Conservation (phyloP, 2,329 filamentous ascomycete genomes). For the Zalaria sp. region DNA sequence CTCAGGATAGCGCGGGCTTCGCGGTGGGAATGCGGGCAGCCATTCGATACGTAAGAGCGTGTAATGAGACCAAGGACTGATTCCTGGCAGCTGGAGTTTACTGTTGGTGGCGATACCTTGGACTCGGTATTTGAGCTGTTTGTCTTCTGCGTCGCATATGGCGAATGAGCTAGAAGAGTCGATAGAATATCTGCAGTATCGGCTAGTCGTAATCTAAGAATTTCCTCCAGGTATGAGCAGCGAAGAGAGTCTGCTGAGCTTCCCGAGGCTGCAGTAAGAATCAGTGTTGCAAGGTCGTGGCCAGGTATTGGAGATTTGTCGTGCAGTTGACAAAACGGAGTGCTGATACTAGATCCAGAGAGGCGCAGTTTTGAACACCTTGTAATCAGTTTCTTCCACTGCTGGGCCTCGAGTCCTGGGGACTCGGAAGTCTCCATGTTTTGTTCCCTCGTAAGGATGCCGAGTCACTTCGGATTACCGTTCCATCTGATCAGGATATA, state of each 20-base stretch:
- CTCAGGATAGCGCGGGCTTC: constrained; percentile 10
- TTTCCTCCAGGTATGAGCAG: constrained; percentile 12
- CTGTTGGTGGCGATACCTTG: constrained; percentile 1
- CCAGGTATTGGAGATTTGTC: too few species aligned
- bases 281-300: too few species aligned
- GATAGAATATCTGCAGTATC: constrained; percentile 14
- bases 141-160: constrained; percentile 3
- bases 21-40: constrained; percentile 7
- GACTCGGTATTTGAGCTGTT: not conserved
- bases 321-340: too few species aligned
- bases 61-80: constrained; percentile 15
- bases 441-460: too few species aligned
- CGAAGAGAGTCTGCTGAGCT: constrained; percentile 12
- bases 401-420: too few species aligned
- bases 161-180: constrained; percentile 15
- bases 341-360: too few species aligned
- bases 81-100: constrained; percentile 17
- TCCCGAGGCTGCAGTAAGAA: too few species aligned
- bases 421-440: too few species aligned
- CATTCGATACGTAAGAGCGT: constrained; percentile 10
- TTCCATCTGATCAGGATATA: too few species aligned
- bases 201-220: constrained; percentile 12
- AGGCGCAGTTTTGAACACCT: too few species aligned
- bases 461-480: too few species aligned
- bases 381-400: too few species aligned